Evolutionary conservation across 495 filamentous ascomycete species (phyloP).

Genomic region (Beverwykella pulmonaria): DNA sequence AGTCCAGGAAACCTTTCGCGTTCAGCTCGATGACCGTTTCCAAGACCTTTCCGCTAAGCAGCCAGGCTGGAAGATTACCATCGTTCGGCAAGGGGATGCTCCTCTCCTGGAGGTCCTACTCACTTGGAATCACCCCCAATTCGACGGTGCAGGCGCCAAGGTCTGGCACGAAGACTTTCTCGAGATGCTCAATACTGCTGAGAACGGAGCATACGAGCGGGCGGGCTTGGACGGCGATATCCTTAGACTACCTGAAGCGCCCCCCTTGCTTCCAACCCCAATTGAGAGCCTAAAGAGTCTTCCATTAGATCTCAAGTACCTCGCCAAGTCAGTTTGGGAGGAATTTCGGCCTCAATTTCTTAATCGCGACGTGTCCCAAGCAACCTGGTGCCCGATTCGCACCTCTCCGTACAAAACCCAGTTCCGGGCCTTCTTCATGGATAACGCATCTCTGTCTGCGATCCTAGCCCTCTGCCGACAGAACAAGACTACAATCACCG

Average conservation of each 20-base stretch:
- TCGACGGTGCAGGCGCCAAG: conserved; percentile 25
- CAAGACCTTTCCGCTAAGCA: conserved; percentile 18
- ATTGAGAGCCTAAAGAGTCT: conserved; percentile 22
- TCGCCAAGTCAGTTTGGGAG: conserved; percentile 18
- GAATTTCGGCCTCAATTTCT: conserved; percentile 20
- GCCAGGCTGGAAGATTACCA: conserved; percentile 25
- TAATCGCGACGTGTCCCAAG: conserved; percentile 25
- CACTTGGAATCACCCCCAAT: conserved; percentile 22
- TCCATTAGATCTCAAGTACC: conserved; percentile 20
- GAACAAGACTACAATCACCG: conserved; percentile 28
- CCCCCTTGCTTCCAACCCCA: conserved; percentile 25
- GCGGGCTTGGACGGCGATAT: conserved; percentile 26
- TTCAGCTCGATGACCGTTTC: conserved; percentile 25
- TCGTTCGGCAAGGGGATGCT: conserved; percentile 22
- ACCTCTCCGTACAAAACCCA: conserved; percentile 23
- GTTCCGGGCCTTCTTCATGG: conserved; percentile 23
- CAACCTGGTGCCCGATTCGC: conserved; percentile 21
- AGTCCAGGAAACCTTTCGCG: conserved; percentile 20
- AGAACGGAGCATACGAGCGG: conserved; percentile 20
- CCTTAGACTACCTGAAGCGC: conserved; percentile 25
- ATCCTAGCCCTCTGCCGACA: conserved; percentile 22
- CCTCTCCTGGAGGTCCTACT: conserved; percentile 22
- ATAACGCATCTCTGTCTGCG: conserved; percentile 20
- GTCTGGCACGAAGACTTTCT: conserved; percentile 23
- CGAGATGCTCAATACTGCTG: conserved; percentile 13